These are phyloP conservation scores for Xanthoconium purpureum DNA, from an alignment of 768 basidiomycete genomes.

Conservation along the genomic window DNA sequence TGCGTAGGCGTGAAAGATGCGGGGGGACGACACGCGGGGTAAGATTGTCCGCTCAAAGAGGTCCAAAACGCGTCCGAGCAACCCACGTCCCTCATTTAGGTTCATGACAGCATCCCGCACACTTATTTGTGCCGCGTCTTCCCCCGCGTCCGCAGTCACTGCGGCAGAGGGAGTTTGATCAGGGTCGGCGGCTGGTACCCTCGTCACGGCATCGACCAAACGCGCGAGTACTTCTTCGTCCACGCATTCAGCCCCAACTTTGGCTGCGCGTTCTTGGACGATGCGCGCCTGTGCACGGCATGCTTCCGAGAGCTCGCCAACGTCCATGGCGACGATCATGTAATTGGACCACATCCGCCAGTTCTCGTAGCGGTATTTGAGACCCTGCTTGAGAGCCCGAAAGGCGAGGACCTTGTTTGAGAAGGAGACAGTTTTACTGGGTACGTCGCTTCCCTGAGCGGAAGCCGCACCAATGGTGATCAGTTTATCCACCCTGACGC, in stretches of 20 bases:
- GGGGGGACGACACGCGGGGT: conserved; percentile 72
- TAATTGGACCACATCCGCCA: conserved; percentile 99
- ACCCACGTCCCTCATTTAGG: conserved; percentile 64
- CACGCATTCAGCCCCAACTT: conserved; percentile 53
- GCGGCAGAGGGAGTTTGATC: conserved; percentile 13
- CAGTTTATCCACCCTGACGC: background rate
- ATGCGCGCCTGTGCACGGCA: conserved; percentile 79
- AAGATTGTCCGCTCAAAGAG: conserved; percentile 79
- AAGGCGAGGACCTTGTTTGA: conserved; percentile 85
- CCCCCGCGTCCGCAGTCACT: conserved; percentile 7
- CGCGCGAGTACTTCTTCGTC: conserved; percentile 89
- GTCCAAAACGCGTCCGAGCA: conserved; percentile 62
- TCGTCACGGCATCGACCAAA: conserved; percentile 82
- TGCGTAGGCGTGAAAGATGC: conserved; percentile 82
- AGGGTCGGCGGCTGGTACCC: conserved; percentile 41
- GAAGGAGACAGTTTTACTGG: conserved; percentile 46
- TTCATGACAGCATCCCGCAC: conserved; percentile 28
- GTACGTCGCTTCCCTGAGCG: conserved; percentile 23
- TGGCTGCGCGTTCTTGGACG: conserved; percentile 52
- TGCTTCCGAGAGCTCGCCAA: conserved; percentile 88
- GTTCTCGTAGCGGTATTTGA: conserved; percentile 80
- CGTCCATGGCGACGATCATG: conserved; percentile 89
- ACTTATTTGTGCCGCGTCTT: conserved; percentile 10
- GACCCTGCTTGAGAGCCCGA: conserved; percentile 87
- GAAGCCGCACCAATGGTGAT: conserved; percentile 4